Evolutionary conservation across 2,329 filamentous ascomycete species (phyloP), one percentile per base, ranked within the genome.

Genomic region (Nakataea oryzae): DNA sequence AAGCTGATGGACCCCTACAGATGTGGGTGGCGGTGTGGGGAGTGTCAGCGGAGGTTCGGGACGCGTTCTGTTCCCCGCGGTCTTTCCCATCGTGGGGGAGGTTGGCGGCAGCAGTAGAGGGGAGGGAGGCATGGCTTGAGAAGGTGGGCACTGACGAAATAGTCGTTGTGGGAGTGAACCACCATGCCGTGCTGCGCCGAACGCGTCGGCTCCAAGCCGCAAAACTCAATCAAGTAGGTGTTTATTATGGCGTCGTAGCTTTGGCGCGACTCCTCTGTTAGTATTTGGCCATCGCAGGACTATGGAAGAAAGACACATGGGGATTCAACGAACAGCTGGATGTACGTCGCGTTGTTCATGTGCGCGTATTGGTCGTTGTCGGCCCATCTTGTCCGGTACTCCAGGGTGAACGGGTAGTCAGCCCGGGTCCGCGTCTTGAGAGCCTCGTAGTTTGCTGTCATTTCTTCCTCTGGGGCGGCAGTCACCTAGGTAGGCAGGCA

Each of bases 301-400:
- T n/a, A n/a, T 8, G 21, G 41, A 13, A 54, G 57, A 50, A 29
- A 7, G 21, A n/a, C n/a, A n/a, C n/a, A n/a, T n/a, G n/a, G 21
- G 41, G 13, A 50, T 50, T 3, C 21, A 2, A 50, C 41, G 41
- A 9, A 87, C 81, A 96, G 81, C 65, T 89, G 88, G 69, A 90
- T 90, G 75, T 96, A 96, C 61, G 95, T 82, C 54, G 87, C 89
- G 72, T 96, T 96, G 77, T 96, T 96, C 80, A 96, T 86, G 72
- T 97, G 93, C 64, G 90, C 83, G 74, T 95, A 96, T 90, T 96
- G 95, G 77, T 96, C 92, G 72, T 96, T 96, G 75, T 96, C 92
- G 73, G 85, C 87, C 92, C 93, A 96, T 85, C 93, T 78, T 64
- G 92, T 96, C 62, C 91, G 82, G 72, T 96, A 96, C 66, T 95